A percentile compares a stretch with the other conserved stretches of the same genome.
Conservation (phyloP, 208 protist species). For the Trypanosoma cruzi region DNA sequence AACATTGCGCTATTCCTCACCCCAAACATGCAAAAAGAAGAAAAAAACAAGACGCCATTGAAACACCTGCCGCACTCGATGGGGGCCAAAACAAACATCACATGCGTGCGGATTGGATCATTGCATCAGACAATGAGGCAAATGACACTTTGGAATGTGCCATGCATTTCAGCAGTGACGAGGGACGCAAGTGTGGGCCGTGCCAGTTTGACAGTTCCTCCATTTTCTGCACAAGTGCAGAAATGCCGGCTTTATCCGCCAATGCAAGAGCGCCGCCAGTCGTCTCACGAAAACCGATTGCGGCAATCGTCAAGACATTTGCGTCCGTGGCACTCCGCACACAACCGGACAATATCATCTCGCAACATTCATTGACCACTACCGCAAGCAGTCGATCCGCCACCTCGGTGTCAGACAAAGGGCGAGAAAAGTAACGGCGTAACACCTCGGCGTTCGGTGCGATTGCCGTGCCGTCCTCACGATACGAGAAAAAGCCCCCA, state of each 20-base stretch:
- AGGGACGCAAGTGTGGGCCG: slow-evolving; percentile 50
- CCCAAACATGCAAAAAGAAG: no score
- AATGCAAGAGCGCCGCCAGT: slow-evolving; percentile 66
- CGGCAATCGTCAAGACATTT: slow-evolving; percentile 59
- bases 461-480: slow-evolving; percentile 10
- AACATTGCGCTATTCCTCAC: no score
- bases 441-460: slow-evolving; percentile 14
- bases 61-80: no score
- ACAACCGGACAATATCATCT: slow-evolving; percentile 45
- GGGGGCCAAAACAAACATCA: not conserved
- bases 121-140: slow-evolving; percentile 39
- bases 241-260: slow-evolving; percentile 44
- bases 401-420: slow-evolving; percentile 36
- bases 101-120: slow-evolving; percentile 28
- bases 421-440: slow-evolving; percentile 35
- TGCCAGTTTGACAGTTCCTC: slow-evolving; percentile 37
- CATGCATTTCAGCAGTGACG: slow-evolving; percentile 60
- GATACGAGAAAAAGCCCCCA: slow-evolving; percentile 58
- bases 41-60: no score
- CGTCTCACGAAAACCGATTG: slow-evolving; percentile 59
- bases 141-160: slow-evolving; percentile 37
- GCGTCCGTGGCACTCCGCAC: slow-evolving; percentile 49
- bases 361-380: slow-evolving; percentile 64
- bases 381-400: slow-evolving; percentile 60
- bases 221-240: slow-evolving; percentile 40